Evolutionary conservation across 2,329 filamentous ascomycete species (phyloP).

Genomic region (Cladophialophora chaetospira): DNA sequence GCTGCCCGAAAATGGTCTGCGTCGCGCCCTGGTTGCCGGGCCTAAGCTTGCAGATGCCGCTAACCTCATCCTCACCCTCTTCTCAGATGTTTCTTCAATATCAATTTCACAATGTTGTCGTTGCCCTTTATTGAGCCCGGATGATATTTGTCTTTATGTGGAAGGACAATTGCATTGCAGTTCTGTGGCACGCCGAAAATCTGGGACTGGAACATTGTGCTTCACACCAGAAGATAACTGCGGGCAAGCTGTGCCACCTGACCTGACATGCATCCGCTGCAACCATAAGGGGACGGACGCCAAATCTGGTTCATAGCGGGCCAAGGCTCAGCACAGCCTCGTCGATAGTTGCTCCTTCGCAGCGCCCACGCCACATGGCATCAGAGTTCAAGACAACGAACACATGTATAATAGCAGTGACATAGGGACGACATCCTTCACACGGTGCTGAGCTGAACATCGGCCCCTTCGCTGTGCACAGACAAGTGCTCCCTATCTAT

Average conservation of each 20-base stretch:
- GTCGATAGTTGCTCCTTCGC: conserved; percentile 2
- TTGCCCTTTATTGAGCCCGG: neutral
- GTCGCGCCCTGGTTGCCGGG: conserved; percentile 3
- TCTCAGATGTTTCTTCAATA: too few relatives aligned
- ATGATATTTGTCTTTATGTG: neutral
- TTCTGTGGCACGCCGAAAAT: neutral
- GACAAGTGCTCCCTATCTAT: conserved; percentile 1
- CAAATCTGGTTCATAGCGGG: neutral
- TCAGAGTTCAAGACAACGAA: neutral
- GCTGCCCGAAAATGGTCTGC: neutral
- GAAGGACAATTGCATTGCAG: neutral
- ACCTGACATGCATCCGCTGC: neutral
- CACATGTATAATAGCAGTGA: too few relatives aligned
- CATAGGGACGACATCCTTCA: too few relatives aligned
- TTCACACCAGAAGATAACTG: neutral
- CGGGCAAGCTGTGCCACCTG: neutral
- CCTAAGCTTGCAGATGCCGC: conserved; percentile 6
- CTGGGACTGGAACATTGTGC: conserved; percentile 12
- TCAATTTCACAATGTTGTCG: neutral
- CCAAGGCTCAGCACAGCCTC: neutral
- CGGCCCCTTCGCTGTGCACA: neutral
- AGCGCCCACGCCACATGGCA: neutral
- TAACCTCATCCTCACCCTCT: neutral
- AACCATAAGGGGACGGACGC: neutral
- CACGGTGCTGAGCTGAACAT: neutral